Base-by-base conservation (phyloP, 2,329 filamentous ascomycete species). In the Apiospora sp. region DNA sequence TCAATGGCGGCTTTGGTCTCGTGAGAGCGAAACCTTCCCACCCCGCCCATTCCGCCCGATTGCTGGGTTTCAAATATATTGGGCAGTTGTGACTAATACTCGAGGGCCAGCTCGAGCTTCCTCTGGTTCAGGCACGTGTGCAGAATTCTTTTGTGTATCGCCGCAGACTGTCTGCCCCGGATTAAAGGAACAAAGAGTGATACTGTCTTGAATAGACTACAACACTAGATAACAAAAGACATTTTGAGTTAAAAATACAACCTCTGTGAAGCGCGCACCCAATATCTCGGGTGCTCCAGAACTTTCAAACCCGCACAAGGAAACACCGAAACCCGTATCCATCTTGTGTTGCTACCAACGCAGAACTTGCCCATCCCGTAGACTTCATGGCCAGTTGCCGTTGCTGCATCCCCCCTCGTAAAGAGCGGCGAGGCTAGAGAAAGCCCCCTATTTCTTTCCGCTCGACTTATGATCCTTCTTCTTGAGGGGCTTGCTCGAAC, bases 401-500 rank as follows among this genome's bases (percentile, higher is more conserved):
- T 37, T 37, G 16, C 30, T 37, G 30, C 6, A 1, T 8, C 16
- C 16, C 19, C 30, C 30, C 7, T 30, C 30, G 51, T 37, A n/a
- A 37, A 37, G 30, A 19, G 12, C 14, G 30, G 19, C 13, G 16
- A 22, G 19, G 16, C 30, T 22, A 4, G 30, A 34, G 51, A 5
- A 61, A 37, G 3, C 54, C 22, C 37, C n/a, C 64, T 72, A 73
- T 48, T 73, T 73, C 69, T 71, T 73, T 41, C 49, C 54, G 8
- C 58, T 41, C 34, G 41, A 70, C 54, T 73, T 69, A n/a, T 72
- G 71, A 19, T 71, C 13, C 14, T 54, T 58, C 12, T 54, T 43
- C 69, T 74, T 72, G 44, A 61, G 71, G 46, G 27, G 27, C 70
- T 72, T 74, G 16, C 43, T 24, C 12, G 75, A 76, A 43, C 75